Evolutionary conservation across 1,284 basidiomycete species (phyloP), one percentile per base, ranked within the genome.

Genomic region (Trichosporon faecale): DNA sequence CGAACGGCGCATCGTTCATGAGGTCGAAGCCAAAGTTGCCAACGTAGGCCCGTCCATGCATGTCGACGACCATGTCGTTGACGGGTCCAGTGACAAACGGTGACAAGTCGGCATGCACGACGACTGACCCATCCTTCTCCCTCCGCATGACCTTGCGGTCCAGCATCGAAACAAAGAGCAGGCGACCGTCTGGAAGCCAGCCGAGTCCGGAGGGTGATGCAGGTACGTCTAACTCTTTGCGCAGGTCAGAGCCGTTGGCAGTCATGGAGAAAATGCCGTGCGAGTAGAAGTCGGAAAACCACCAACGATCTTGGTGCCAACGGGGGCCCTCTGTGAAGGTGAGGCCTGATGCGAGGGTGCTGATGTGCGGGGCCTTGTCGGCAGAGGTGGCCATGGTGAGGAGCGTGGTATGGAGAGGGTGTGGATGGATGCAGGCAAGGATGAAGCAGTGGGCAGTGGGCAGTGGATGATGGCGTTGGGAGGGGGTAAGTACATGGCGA

Each of bases 1-100:
- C 55, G 55, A 60, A 29, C 3, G 55, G 55, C 5, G 27, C 55
- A 23, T 60, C 29, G 25, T 29, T 60, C 27, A 60, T 29, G 27
- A 60, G 55, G 55, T 60, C 55, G 18, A 27, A 60, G 27, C 25
- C 55, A 29, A 60, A 60, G 55, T 65, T 60, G 16, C 55, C 55
- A 18, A 60, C 55, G 18, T 52, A 69, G 5, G 68, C 68, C 5
- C 57, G 29, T 11, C 68, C 68, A 0, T 52, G 27, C 18, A 8
- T 1, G 68, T 66, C 68, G n/a, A 69, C 68, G 12, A 69, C 64
- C 68, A 66, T 66, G 57, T 69, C 68, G 40, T 69, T 69, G 21
- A 60, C 55, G 29, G 49, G 55, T 11, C 68, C 64, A 4, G 37
- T 25, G 1, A 33, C 68, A 7, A 4, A 16, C 14, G 3, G 37